phyloP scores from a whole-genome alignment of 2,329 filamentous ascomycete genomes.

The Ophiostoma novo-ulmi region DNA sequence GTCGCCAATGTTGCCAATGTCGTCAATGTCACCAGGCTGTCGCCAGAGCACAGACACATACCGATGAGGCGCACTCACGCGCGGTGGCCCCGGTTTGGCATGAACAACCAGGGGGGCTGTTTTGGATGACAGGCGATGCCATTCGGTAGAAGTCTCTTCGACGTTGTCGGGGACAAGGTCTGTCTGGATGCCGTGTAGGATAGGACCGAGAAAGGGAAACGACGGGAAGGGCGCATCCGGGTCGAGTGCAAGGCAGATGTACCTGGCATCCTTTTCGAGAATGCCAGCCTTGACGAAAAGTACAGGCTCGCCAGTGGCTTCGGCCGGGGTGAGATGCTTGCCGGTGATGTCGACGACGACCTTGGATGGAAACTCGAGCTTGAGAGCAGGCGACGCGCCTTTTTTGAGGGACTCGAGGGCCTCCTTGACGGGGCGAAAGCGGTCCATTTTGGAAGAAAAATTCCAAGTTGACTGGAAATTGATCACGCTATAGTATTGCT shows the following conservation, averaged over 20 bases:
- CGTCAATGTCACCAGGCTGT: conserved; percentile 23
- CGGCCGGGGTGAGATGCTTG: conserved; percentile 9
- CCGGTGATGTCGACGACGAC: conserved; percentile 6
- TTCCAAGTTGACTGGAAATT: not conserved
- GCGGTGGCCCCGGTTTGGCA: conserved; percentile 23
- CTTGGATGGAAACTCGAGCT: conserved; percentile 13
- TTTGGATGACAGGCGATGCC: not conserved
- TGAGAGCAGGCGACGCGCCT: conserved; percentile 15
- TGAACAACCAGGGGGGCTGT: conserved; percentile 18
- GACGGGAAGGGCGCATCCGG: conserved; percentile 45
- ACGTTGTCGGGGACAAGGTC: conserved; percentile 30
- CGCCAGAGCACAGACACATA: conserved; percentile 27
- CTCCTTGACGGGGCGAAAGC: conserved; percentile 2
- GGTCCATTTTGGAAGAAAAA: not conserved
- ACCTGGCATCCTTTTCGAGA: conserved; percentile 26
- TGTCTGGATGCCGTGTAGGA: conserved; percentile 46
- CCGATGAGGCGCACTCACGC: conserved; percentile 24
- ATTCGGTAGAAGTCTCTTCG: not conserved
- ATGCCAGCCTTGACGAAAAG: not conserved
- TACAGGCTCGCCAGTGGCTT: conserved; percentile 8
- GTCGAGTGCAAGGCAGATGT: conserved; percentile 42
- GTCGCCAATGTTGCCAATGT: not conserved
- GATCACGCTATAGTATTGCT: no score
- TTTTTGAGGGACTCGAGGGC: conserved; percentile 9
- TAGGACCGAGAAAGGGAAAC: conserved; percentile 40